Evolutionary conservation across 83 land plant genomes (phyloP).

Genomic region (Diphasiastrum complanatum): DNA sequence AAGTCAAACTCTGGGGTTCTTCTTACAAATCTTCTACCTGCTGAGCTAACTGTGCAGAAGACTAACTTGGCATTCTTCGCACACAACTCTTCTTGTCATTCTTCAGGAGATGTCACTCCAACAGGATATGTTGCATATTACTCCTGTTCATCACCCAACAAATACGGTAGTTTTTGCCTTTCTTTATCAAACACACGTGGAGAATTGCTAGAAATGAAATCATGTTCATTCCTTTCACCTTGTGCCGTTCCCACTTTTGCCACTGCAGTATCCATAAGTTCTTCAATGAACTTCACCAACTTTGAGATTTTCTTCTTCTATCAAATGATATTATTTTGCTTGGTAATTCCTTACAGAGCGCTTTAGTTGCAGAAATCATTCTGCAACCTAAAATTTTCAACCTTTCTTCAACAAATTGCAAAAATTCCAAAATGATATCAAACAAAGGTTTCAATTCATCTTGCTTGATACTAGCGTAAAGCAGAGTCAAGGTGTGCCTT

Average conservation of each 20-base stretch:
- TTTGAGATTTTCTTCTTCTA: not conserved
- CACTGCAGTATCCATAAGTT: too few relatives aligned
- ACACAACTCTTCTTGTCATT: slow-evolving; percentile 27
- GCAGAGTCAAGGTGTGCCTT: too few relatives aligned
- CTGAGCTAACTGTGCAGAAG: slow-evolving; percentile 62
- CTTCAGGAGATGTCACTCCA: not conserved
- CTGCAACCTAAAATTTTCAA: not conserved
- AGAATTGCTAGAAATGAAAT: not conserved
- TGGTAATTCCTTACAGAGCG: slow-evolving; percentile 31
- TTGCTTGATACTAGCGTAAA: too few relatives aligned
- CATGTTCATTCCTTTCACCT: not conserved
- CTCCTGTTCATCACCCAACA: not conserved
- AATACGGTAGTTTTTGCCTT: not conserved
- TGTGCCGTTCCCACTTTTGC: too few relatives aligned
- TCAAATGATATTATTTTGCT: not conserved
- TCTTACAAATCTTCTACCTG: slow-evolving; percentile 19
- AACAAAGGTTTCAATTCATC: not conserved
- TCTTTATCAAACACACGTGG: slow-evolving; percentile 6
- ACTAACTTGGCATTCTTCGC: slow-evolving; percentile 41
- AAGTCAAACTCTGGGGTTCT: slow-evolving; percentile 26
- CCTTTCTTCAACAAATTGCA: not conserved
- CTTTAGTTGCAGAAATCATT: slow-evolving; percentile 3
- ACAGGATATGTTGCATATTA: not conserved
- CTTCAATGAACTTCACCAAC: not conserved
- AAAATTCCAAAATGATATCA: not conserved